Percentiles rank a stretch among this genome's conserved stretches.
phyloP scores from a whole-genome alignment of 1,284 basidiomycete species.

The Sutorius eximius region DNA sequence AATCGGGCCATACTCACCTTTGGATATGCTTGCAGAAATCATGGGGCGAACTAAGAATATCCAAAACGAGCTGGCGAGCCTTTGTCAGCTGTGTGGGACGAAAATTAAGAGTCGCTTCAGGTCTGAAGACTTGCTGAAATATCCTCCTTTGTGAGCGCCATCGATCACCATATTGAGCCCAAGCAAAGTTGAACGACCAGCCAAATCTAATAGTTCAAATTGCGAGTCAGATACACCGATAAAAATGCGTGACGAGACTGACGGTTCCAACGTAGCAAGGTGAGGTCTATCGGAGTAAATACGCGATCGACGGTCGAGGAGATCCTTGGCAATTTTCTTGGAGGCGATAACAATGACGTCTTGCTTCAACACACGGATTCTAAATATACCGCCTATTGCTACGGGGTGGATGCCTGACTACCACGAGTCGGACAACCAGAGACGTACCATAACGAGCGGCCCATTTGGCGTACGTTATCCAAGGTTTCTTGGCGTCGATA shows the following conservation, averaged over 20 bases:
- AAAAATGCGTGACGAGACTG: neutral
- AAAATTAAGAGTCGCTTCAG: constrained; percentile 17
- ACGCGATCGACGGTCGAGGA: constrained; percentile 24
- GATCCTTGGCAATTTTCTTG: constrained; percentile 24
- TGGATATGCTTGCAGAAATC: constrained; percentile 23
- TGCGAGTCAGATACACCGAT: neutral
- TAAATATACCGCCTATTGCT: constrained; percentile 24
- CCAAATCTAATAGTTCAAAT: constrained; percentile 22
- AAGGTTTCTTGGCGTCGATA: constrained; percentile 23
- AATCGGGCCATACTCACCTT: neutral
- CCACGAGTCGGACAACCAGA: neutral
- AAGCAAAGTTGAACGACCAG: constrained; percentile 26
- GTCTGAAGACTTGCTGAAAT: constrained; percentile 31
- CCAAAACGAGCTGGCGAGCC: constrained; percentile 15
- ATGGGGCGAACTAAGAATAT: constrained; percentile 19
- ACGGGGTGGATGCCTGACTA: neutral
- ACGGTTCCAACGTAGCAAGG: constrained; percentile 26
- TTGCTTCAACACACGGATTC: constrained; percentile 22
- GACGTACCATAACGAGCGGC: constrained; percentile 18
- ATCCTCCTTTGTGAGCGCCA: constrained; percentile 29
- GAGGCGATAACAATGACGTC: constrained; percentile 27
- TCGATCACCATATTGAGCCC: constrained; percentile 17
- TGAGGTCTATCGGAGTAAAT: constrained; percentile 31
- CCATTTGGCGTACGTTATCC: constrained; percentile 26
- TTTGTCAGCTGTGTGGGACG: constrained; percentile 26